Conservation (phyloP, 352 stramenopile species). For the Globisporangium mamillatum region DNA sequence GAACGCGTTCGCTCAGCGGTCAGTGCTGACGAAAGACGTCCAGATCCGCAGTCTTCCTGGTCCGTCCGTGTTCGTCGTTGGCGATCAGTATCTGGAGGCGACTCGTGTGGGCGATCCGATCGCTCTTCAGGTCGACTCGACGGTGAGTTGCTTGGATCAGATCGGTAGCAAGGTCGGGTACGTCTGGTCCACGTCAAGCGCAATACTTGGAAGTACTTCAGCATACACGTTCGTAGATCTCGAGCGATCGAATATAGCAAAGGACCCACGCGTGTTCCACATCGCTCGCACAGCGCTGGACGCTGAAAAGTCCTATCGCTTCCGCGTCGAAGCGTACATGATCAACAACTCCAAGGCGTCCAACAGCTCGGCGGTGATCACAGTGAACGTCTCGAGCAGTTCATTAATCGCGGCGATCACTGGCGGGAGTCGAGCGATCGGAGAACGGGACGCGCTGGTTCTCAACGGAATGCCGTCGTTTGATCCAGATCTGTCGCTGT, state of each 20-base stretch:
- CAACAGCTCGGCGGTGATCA: slow-evolving; percentile 39
- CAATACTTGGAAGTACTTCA: slow-evolving; percentile 4
- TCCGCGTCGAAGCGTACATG: slow-evolving; percentile 54
- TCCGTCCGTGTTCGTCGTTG: slow-evolving; percentile 49
- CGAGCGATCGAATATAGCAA: slow-evolving; percentile 49
- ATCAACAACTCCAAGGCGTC: slow-evolving; percentile 19
- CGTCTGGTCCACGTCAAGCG: slow-evolving; percentile 40
- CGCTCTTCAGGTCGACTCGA: slow-evolving; percentile 42
- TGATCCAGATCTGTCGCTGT: slow-evolving; percentile 44
- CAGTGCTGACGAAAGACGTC: slow-evolving; percentile 25
- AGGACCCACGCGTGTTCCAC: slow-evolving; percentile 59
- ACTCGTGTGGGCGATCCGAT: slow-evolving; percentile 34
- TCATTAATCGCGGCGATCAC: slow-evolving; percentile 30
- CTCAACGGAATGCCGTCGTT: slow-evolving; percentile 43
- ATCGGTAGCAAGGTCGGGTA: slow-evolving; percentile 38
- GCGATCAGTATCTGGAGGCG: slow-evolving; percentile 33
- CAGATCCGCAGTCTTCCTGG: slow-evolving; percentile 38
- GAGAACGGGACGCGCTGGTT: slow-evolving; percentile 44
- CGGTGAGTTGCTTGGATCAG: slow-evolving; percentile 39
- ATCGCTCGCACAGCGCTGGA: slow-evolving; percentile 34
- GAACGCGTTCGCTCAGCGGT: slow-evolving; percentile 55
- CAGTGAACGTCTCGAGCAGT: slow-evolving; percentile 41
- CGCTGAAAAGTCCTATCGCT: slow-evolving; percentile 47
- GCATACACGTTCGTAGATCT: slow-evolving; percentile 27
- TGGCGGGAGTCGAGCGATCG: slow-evolving; percentile 47